Base-by-base conservation (phyloP, 73 alveolate genomes). In the Paramecium primaurelia region DNA sequence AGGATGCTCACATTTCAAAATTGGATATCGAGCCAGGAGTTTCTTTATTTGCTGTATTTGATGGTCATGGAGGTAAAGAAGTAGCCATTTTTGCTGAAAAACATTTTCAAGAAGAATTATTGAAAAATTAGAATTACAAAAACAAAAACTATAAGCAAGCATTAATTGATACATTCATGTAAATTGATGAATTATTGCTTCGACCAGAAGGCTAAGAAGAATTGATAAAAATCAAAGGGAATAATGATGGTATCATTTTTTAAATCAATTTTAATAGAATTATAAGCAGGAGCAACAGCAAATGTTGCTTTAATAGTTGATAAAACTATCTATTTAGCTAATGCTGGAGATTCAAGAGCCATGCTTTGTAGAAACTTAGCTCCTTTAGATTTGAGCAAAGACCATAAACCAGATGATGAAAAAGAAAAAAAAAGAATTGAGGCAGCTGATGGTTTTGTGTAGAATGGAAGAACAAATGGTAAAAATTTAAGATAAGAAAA, bases 51-150 rank as follows among this genome's bases (percentile, higher is more conserved):
- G 99, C 99, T 3, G 97, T 97, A 20, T 97, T 97, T 88, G 99
- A 97, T 91, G 99, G 99, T 12, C 99, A 97, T 86, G 99, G 99
- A 3, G 99, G 99, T 6, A 89, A 91, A 42, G 99, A 97, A 95
- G 99, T 95, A 30, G 99, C 99, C 0, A 51, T 86, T 26, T 97
- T 30, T 93, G 97, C 93, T 12, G 92, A 95, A 2, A 86, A 93
- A 25, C 98, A 97, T 64, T 92, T 97, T 44, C 73, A 88, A 14
- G 89, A 89, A 34, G 98, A 95, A 86, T 88, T 97, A 22, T 54
- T 75, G 47, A 88, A 80, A 58, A 86, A 86, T 71, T 92, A 34
- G 40, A 86, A 77, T 58, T 97, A 93, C 88, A 38, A 71, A 80
- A 59, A 71, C 26, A 94, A 92, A 60, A 94, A 97, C 71, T 95